phyloP scores from a whole-genome alignment of 768 basidiomycete genomes.

The Trametes elegans region DNA sequence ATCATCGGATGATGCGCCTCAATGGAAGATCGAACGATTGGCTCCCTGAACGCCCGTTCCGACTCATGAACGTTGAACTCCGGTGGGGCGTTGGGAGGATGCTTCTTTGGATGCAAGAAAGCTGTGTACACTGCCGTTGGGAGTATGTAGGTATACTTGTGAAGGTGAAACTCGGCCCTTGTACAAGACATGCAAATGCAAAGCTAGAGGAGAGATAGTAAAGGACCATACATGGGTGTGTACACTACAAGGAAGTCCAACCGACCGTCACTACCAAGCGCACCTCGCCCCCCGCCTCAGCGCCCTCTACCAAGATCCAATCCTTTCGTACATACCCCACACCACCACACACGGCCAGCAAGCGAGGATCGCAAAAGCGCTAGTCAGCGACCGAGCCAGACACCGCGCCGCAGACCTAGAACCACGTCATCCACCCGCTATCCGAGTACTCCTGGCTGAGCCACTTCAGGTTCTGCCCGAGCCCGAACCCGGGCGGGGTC shows the following conservation, averaged over 20 bases:
- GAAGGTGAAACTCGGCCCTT: too few relatives aligned
- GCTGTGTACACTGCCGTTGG: too few relatives aligned
- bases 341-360: neutral
- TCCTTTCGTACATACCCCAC: neutral
- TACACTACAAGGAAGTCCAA: neutral
- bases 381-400: neutral
- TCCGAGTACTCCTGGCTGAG: conserved; percentile 25
- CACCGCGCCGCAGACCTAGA: conserved; percentile 6
- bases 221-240: neutral
- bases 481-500: neutral
- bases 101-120: too few relatives aligned
- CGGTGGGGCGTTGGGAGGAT: too few relatives aligned
- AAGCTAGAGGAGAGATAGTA: too few relatives aligned
- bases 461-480: conserved; percentile 15
- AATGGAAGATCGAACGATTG: conserved; percentile 80
- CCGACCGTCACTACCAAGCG: neutral
- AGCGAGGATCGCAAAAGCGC: neutral
- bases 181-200: too few relatives aligned
- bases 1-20: conserved; percentile 45
- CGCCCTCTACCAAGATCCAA: neutral
- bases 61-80: neutral
- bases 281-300: neutral
- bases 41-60: conserved; percentile 50
- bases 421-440: conserved; percentile 31
- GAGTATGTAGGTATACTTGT: too few relatives aligned